phyloP scores from a whole-genome alignment of 2,329 filamentous ascomycete genomes.

The Xylariaceae sp. region DNA sequence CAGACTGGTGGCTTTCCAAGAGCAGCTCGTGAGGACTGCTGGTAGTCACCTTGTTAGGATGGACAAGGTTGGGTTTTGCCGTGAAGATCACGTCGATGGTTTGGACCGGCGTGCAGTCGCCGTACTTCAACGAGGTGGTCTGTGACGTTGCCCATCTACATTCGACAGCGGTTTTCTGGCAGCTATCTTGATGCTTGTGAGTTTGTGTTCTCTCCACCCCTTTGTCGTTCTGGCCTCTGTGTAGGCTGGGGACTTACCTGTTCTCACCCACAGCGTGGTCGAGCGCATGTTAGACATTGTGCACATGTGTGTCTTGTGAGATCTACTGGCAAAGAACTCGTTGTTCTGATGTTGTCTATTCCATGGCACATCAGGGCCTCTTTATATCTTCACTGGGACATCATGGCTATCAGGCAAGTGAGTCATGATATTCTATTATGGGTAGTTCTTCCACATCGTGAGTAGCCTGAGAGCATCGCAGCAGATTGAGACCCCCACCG shows the following conservation, averaged over 20 bases:
- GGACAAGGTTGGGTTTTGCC: not conserved
- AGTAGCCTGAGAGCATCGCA: not conserved
- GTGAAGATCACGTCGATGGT: conserved; percentile 21
- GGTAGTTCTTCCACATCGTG: not conserved
- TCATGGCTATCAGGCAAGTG: not conserved
- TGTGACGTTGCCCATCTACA: conserved; percentile 19
- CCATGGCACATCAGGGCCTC: too few species aligned
- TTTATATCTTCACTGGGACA: not conserved
- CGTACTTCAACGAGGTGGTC: not conserved
- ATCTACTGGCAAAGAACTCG: too few species aligned
- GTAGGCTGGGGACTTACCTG: conserved; percentile 4
- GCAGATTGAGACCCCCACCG: not conserved
- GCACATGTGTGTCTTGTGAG: not conserved
- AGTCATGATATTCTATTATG: not conserved
- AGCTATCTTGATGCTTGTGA: conserved; percentile 5
- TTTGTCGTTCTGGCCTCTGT: not conserved
- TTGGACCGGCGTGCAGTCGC: conserved; percentile 16
- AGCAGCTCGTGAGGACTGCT: not conserved
- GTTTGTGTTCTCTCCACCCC: not conserved
- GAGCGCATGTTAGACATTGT: conserved; percentile 11
- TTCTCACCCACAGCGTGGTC: conserved; percentile 2
- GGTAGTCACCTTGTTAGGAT: not conserved
- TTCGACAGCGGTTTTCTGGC: conserved; percentile 8
- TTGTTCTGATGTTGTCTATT: too few species aligned
- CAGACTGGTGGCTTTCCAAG: not conserved